These are phyloP conservation scores for Gremmenia infestans DNA, from an alignment of 2,329 filamentous ascomycete species.

Conservation along the genomic window DNA sequence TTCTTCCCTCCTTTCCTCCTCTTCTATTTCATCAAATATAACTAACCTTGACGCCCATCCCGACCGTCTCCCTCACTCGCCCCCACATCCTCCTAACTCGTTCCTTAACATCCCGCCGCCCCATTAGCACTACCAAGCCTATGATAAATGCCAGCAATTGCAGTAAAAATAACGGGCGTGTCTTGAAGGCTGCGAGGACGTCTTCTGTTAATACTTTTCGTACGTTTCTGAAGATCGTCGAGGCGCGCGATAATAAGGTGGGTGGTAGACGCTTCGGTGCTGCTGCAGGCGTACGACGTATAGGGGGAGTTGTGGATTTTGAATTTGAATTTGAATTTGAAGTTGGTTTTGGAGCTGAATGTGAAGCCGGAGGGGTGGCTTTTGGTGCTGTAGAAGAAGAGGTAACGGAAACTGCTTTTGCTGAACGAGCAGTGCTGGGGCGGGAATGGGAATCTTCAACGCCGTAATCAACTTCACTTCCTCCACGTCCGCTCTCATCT, in stretches of 20 bases:
- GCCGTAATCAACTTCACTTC: constrained; percentile 62
- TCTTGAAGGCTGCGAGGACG: constrained; percentile 45
- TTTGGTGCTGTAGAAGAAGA: constrained; percentile 1
- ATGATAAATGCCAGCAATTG: constrained; percentile 73
- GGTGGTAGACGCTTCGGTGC: constrained; percentile 15
- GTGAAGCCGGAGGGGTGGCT: constrained; percentile 24
- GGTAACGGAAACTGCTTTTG: not conserved
- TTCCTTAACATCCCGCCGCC: constrained; percentile 69
- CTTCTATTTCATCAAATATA: constrained; percentile 62
- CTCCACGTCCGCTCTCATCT: constrained; percentile 45
- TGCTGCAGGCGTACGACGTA: too few species aligned
- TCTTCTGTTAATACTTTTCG: constrained; percentile 44
- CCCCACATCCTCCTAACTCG: constrained; percentile 69
- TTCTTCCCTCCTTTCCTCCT: not conserved
- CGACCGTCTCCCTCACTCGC: constrained; percentile 49
- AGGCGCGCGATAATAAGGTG: constrained; percentile 36
- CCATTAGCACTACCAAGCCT: constrained; percentile 71
- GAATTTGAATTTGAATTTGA: constrained; percentile 1
- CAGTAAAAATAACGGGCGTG: constrained; percentile 53
- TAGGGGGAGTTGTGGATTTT: constrained; percentile 3
- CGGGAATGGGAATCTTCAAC: constrained; percentile 47
- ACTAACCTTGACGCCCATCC: constrained; percentile 96
- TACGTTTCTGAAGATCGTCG: constrained; percentile 49
- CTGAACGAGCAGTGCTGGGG: constrained; percentile 11
- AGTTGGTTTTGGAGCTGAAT: not conserved